Evolutionary conservation across 495 filamentous ascomycete species (phyloP).

Genomic region (Penicillium crystallinum): DNA sequence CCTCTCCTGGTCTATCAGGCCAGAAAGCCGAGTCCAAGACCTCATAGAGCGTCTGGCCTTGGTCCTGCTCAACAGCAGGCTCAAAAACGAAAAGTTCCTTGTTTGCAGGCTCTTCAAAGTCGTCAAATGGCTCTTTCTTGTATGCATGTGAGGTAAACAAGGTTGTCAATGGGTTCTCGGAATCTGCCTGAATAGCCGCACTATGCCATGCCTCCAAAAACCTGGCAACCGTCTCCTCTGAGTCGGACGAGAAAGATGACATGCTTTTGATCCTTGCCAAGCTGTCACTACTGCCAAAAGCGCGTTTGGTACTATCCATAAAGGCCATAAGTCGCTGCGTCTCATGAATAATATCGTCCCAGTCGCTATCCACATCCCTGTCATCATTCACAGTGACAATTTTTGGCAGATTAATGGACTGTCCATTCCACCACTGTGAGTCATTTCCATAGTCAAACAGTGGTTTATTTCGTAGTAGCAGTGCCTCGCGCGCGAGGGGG

Average conservation of each 20-base stretch:
- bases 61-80: slow-evolving; percentile 33
- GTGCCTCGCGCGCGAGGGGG: slow-evolving; percentile 69
- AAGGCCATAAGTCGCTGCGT: slow-evolving; percentile 82
- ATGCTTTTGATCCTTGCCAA: slow-evolving; percentile 45
- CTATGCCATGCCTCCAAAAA: slow-evolving; percentile 42
- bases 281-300: slow-evolving; percentile 72
- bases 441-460: slow-evolving; percentile 63
- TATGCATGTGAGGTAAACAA: slow-evolving; percentile 39
- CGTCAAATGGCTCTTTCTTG: slow-evolving; percentile 28
- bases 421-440: slow-evolving; percentile 82
- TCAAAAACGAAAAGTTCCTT: slow-evolving; percentile 41
- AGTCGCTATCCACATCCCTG: slow-evolving; percentile 31
- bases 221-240: slow-evolving; percentile 26
- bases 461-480: slow-evolving; percentile 51
- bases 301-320: slow-evolving; percentile 67
- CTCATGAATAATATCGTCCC: slow-evolving; percentile 46
- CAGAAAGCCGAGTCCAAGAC: slow-evolving; percentile 66
- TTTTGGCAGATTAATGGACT: slow-evolving; percentile 52
- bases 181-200: slow-evolving; percentile 36
- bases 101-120: slow-evolving; percentile 26
- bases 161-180: slow-evolving; percentile 33
- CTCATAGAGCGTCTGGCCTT: slow-evolving; percentile 63
- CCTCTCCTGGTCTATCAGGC: slow-evolving; percentile 43
- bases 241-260: slow-evolving; percentile 25
- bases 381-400: slow-evolving; percentile 49